phyloP scores from a whole-genome alignment of 257 asterid species.

The Solanum paucissectum region DNA sequence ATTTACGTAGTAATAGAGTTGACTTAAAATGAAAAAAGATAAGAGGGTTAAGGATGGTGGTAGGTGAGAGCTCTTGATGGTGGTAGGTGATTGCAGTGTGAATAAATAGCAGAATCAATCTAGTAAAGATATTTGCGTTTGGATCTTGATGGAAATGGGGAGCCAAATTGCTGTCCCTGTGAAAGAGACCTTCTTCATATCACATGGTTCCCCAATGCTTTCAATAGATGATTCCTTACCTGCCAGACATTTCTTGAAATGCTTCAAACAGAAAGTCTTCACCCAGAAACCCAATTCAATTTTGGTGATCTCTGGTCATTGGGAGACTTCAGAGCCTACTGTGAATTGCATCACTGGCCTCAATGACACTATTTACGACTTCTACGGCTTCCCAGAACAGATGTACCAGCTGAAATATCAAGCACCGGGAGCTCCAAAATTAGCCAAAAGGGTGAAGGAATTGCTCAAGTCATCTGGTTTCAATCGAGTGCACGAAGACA shows the following conservation, averaged over 20 bases:
- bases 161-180: not conserved
- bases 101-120: not conserved
- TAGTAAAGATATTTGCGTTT: not conserved
- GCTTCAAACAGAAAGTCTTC: slow-evolving; percentile 27
- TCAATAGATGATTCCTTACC: slow-evolving; percentile 55
- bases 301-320: slow-evolving; percentile 52
- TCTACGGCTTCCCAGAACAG: slow-evolving; percentile 57
- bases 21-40: not conserved
- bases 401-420: slow-evolving; percentile 69
- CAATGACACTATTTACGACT: slow-evolving; percentile 54
- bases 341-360: slow-evolving; percentile 46
- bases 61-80: not conserved
- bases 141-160: not conserved
- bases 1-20: not conserved
- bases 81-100: not conserved
- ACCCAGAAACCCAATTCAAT: slow-evolving; percentile 44
- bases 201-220: slow-evolving; percentile 77
- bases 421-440: slow-evolving; percentile 72
- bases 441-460: slow-evolving; percentile 53
- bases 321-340: slow-evolving; percentile 65
- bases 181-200: slow-evolving; percentile 51
- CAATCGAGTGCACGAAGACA: slow-evolving; percentile 39
- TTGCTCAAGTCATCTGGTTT: slow-evolving; percentile 45
- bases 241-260: slow-evolving; percentile 45
- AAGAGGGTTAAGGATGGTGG: not conserved